A percentile compares a stretch with the other conserved stretches of the same genome.
Conservation (phyloP, 139 green algal species). For the Trebouxia sp. region DNA sequence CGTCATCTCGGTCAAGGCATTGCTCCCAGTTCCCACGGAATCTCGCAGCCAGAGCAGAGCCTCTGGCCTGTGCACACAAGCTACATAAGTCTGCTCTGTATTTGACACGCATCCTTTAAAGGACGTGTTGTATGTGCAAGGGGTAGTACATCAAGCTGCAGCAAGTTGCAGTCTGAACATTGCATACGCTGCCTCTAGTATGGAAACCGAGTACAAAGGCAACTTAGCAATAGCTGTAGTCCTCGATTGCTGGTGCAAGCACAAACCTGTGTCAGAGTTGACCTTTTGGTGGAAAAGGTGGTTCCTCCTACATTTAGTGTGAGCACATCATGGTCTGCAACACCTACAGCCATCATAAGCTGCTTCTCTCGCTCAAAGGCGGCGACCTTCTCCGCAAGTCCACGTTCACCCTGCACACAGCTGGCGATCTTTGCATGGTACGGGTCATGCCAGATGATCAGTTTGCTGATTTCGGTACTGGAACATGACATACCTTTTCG, state of each 20-base stretch:
- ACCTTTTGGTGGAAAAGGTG: background rate
- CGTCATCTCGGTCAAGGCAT: background rate
- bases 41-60: background rate
- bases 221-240: background rate
- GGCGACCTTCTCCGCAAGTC: background rate
- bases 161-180: too few species aligned
- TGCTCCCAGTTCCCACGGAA: background rate
- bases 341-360: background rate
- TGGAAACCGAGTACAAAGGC: too few species aligned
- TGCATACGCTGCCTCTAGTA: too few species aligned
- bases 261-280: constrained; percentile 14
- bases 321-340: background rate
- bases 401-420: too few species aligned
- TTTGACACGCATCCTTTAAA: too few species aligned
- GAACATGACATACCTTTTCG: too few species aligned
- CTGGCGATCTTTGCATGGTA: too few species aligned
- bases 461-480: too few species aligned
- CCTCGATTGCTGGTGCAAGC: background rate
- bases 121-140: too few species aligned
- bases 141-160: too few species aligned
- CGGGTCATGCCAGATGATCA: too few species aligned
- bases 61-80: background rate
- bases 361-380: background rate
- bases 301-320: background rate
- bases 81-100: too few species aligned